A percentile compares a stretch with the other conserved stretches of the same genome.
Evolutionary conservation across 192 early-diverging fungal species (phyloP).

Genomic region (Funneliformis geosporum): DNA sequence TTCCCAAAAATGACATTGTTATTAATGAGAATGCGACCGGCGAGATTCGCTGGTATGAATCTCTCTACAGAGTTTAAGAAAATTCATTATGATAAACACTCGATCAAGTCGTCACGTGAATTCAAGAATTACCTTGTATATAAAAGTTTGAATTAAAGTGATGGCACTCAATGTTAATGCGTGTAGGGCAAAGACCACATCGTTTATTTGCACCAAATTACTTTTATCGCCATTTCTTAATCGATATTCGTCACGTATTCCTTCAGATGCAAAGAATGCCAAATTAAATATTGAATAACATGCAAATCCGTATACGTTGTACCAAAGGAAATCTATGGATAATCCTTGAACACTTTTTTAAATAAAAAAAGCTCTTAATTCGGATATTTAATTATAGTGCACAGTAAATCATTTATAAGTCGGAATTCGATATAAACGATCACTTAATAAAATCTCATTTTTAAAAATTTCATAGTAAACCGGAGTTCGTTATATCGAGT

Average conservation of each 20-base stretch:
- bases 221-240: slow-evolving; percentile 65
- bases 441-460: no score
- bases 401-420: no score
- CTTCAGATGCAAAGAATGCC: slow-evolving; percentile 66
- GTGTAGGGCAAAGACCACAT: slow-evolving; percentile 88
- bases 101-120: background rate
- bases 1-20: slow-evolving; percentile 37
- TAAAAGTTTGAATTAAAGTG: slow-evolving; percentile 64
- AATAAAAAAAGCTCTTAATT: background rate
- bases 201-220: slow-evolving; percentile 78
- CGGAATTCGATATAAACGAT: no score
- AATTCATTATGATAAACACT: background rate
- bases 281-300: slow-evolving; percentile 87
- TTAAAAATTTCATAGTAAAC: no score
- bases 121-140: slow-evolving; percentile 60
- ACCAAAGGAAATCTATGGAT: slow-evolving; percentile 86
- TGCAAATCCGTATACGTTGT: slow-evolving; percentile 85
- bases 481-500: no score
- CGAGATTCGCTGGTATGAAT: slow-evolving; percentile 50
- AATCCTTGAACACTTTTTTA: slow-evolving; percentile 71
- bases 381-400: no score
- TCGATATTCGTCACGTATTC: slow-evolving; percentile 71
- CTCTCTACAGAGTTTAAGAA: slow-evolving; percentile 31
- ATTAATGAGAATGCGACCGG: slow-evolving; percentile 43
- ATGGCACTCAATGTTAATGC: slow-evolving; percentile 66